Base-by-base conservation (phyloP, 495 filamentous ascomycete genomes). In the Aspergillus affinis region DNA sequence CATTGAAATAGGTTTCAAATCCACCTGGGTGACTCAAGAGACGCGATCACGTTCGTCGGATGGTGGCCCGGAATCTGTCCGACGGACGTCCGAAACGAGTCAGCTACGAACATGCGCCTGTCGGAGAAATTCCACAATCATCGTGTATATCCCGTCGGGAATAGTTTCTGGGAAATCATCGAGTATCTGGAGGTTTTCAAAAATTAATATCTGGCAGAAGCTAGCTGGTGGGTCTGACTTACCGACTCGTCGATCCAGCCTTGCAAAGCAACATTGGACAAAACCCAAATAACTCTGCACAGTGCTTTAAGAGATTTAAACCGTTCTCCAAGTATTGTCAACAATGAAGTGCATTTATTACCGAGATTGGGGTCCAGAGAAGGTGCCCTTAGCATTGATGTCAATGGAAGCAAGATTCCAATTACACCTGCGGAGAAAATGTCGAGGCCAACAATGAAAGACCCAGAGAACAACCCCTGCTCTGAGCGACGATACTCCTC, bases 401-500 rank as follows among this genome's bases (percentile, higher is more conserved):
- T 48, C 46, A 21, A 7, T 21, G 46, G n/a, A 17, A 48, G 21
- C 17, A 58, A 68, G 26, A 66, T 36, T 17, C 65, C 21, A 9
- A 57, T 23, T n/a, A 65, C 45, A 0, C 65, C 68, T 8, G 68
- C 65, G 17, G 55, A 61, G 53, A 70, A 70, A 10, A 70, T 65
- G 26, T 70, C 68, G 23, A 62, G 64, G 5, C 63, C 65, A 23
- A 68, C 68, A 36, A 65, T 52, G 21, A 65, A 66, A 0, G 57
- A 48, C 13, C 68, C 65, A n/a, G 26, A 48, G 32, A 65, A 68
- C 6, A 60, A 59, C 18, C 61, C 68, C 10, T 49, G 30, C 9
- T 64, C 61, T 50, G 55, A 68, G 10, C 58, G 36, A 21, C 54
- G 53, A 48, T 69, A 69, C 44, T 63, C 62, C 7, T 62, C 48